These are phyloP conservation scores for Anthoceros angustus DNA, from an alignment of 225 moss, liverwort and hornwort species.

Conservation along the genomic window DNA sequence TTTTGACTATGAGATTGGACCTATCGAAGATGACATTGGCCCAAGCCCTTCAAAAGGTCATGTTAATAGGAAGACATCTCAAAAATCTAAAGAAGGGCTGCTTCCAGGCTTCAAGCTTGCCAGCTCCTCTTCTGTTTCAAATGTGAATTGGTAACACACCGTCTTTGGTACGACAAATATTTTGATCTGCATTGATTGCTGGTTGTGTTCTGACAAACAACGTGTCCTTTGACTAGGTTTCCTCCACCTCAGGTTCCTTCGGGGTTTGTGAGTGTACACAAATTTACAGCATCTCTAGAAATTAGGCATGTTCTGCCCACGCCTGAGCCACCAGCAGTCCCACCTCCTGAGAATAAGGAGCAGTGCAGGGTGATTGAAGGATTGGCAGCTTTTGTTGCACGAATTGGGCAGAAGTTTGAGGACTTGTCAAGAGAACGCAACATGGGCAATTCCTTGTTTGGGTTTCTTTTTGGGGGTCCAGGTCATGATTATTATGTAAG, in stretches of 20 bases:
- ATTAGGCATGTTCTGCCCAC: constrained; percentile 29
- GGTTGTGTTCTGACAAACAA: neutral
- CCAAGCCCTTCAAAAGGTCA: constrained; percentile 15
- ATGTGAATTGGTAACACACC: constrained; percentile 33
- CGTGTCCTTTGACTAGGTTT: constrained; percentile 28
- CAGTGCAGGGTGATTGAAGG: constrained; percentile 58
- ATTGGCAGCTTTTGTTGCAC: constrained; percentile 76
- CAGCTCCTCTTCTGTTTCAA: constrained; percentile 23
- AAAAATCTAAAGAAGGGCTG: constrained; percentile 27
- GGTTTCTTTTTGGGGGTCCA: constrained; percentile 56
- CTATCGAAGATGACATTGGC: neutral
- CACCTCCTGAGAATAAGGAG: constrained; percentile 37
- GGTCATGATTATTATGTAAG: constrained; percentile 66
- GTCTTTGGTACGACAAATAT: neutral
- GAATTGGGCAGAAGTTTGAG: constrained; percentile 77
- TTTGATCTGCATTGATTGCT: constrained; percentile 5
- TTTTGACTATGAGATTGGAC: neutral
- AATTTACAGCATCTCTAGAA: constrained; percentile 33
- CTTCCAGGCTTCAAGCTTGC: constrained; percentile 61
- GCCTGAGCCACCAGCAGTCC: constrained; percentile 44
- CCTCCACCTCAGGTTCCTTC: constrained; percentile 45
- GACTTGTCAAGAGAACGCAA: constrained; percentile 72
- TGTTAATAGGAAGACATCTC: constrained; percentile 14
- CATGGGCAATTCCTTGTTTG: constrained; percentile 54
- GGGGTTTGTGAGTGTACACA: constrained; percentile 30